These are phyloP conservation scores for Phaeosphaeria sp. DNA, from an alignment of 2,329 filamentous ascomycete genomes.

Conservation along the genomic window DNA sequence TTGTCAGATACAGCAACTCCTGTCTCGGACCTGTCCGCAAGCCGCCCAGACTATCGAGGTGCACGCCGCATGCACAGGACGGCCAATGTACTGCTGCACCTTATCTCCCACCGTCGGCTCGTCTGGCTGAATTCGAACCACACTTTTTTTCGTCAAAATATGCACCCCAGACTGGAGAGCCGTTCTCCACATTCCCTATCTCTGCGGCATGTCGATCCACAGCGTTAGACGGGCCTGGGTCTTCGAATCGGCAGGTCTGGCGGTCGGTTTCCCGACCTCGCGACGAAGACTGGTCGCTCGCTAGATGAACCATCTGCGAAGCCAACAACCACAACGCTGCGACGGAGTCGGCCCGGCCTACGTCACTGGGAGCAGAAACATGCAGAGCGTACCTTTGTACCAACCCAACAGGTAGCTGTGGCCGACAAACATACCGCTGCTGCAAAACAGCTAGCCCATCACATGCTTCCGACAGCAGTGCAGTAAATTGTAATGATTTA, in stretches of 20 bases:
- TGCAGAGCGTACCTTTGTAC: not conserved
- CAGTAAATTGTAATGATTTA: conserved; percentile 7
- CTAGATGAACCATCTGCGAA: not conserved
- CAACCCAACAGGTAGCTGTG: not conserved
- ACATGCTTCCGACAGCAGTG: conserved; percentile 11
- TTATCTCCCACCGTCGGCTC: conserved; percentile 3
- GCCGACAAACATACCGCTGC: conserved; percentile 5
- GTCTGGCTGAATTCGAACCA: conserved; percentile 3
- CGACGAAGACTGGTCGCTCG: conserved; percentile 7
- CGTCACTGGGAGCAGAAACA: conserved; percentile 1
- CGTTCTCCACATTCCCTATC: conserved; percentile 23
- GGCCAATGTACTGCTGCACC: not conserved
- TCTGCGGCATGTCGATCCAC: conserved; percentile 23
- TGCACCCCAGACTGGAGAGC: conserved; percentile 36
- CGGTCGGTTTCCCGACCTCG: conserved; percentile 14
- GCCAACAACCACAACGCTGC: not conserved
- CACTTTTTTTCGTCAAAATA: conserved; percentile 10
- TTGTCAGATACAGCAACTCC: not conserved
- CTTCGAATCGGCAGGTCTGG: conserved; percentile 25
- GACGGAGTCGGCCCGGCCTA: conserved; percentile 11
- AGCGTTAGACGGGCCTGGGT: conserved; percentile 9
- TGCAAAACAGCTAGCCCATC: not conserved
- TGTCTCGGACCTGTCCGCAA: not conserved
- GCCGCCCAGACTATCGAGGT: not conserved
- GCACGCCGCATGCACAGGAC: not conserved